A percentile compares a stretch with the other conserved stretches of the same genome.
These are phyloP conservation scores for Lupinus albus DNA, from an alignment of 306 rosid species.

Conservation along the genomic window DNA sequence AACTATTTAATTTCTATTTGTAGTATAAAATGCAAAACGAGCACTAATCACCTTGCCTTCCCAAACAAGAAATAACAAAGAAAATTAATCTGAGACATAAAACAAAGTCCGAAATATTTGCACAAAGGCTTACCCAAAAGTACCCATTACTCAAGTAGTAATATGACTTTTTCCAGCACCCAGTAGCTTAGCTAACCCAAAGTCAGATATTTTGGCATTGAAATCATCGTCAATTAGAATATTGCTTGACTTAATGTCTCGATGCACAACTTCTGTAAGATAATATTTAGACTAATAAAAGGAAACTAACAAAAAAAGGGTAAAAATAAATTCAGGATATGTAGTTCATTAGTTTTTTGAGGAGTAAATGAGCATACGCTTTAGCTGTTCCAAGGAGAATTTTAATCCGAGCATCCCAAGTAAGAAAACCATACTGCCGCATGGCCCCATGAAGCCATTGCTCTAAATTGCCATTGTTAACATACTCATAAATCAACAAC, in stretches of 20 bases:
- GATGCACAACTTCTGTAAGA: slow-evolving; percentile 85
- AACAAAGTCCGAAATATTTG: slow-evolving; percentile 22
- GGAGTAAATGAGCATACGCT: slow-evolving; percentile 58
- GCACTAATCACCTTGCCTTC: background rate
- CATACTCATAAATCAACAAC: slow-evolving; percentile 84
- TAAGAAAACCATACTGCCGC: slow-evolving; percentile 75
- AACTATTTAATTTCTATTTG: background rate
- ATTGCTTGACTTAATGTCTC: slow-evolving; percentile 93
- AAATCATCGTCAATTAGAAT: slow-evolving; percentile 86
- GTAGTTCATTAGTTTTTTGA: background rate
- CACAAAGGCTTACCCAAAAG: slow-evolving; percentile 78
- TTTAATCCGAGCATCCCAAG: slow-evolving; percentile 95
- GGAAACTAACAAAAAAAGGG: slow-evolving; percentile 17
- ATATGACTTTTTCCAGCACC: slow-evolving; percentile 88
- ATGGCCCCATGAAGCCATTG: slow-evolving; percentile 95
- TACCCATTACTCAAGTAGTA: slow-evolving; percentile 96
- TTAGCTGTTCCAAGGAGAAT: slow-evolving; percentile 88
- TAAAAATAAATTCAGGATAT: slow-evolving; percentile 1
- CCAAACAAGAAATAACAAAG: slow-evolving; percentile 3
- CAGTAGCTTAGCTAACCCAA: slow-evolving; percentile 87
- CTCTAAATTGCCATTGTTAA: slow-evolving; percentile 86
- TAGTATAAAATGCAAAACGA: slow-evolving; percentile 11
- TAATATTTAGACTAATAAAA: slow-evolving; percentile 33
- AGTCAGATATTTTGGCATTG: slow-evolving; percentile 92
- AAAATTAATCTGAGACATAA: slow-evolving; percentile 16